A percentile compares a stretch with the other conserved stretches of the same genome.
phyloP scores from a whole-genome alignment of 75 land plant genomes.

The Isoetes taiwanensis region DNA sequence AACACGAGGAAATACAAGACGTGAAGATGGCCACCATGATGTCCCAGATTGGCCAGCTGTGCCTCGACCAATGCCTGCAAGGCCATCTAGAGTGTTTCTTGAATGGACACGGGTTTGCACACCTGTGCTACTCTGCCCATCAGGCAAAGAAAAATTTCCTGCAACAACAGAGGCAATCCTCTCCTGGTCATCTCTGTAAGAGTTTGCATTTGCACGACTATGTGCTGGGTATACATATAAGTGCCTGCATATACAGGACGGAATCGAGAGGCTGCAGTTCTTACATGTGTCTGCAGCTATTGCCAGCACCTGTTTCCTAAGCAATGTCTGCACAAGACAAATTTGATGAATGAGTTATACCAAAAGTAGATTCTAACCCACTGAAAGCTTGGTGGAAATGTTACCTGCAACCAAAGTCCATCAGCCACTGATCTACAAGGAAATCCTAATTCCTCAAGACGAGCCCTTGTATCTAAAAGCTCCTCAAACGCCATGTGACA shows the following conservation, averaged over 20 bases:
- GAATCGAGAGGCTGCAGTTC: slow-evolving; percentile 46
- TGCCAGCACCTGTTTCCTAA: slow-evolving; percentile 66
- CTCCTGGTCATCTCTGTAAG: slow-evolving; percentile 52
- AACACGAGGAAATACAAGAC: slow-evolving; percentile 72
- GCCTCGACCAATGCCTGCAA: slow-evolving; percentile 92
- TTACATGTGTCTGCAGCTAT: slow-evolving; percentile 77
- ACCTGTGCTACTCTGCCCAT: slow-evolving; percentile 24
- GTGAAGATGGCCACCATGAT: slow-evolving; percentile 68
- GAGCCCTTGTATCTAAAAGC: slow-evolving; percentile 60
- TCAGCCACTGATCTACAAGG: slow-evolving; percentile 91
- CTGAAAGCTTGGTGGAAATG: background rate
- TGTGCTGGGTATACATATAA: slow-evolving; percentile 31
- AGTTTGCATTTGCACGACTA: slow-evolving; percentile 24
- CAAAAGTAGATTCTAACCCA: background rate
- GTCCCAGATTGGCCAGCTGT: slow-evolving; percentile 40
- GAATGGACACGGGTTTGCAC: slow-evolving; percentile 75
- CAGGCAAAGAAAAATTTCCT: slow-evolving; percentile 20
- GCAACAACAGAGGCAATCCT: slow-evolving; percentile 25
- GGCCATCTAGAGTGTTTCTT: slow-evolving; percentile 68
- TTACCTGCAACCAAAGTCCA: slow-evolving; percentile 92
- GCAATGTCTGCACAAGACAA: slow-evolving; percentile 50
- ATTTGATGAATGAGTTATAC: background rate
- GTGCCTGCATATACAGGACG: slow-evolving; percentile 61
- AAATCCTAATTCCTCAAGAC: slow-evolving; percentile 85
- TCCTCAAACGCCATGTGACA: slow-evolving; percentile 97